These are phyloP conservation scores for Neospora caninum DNA, from an alignment of 169 alveolate genomes.

Conservation along the genomic window DNA sequence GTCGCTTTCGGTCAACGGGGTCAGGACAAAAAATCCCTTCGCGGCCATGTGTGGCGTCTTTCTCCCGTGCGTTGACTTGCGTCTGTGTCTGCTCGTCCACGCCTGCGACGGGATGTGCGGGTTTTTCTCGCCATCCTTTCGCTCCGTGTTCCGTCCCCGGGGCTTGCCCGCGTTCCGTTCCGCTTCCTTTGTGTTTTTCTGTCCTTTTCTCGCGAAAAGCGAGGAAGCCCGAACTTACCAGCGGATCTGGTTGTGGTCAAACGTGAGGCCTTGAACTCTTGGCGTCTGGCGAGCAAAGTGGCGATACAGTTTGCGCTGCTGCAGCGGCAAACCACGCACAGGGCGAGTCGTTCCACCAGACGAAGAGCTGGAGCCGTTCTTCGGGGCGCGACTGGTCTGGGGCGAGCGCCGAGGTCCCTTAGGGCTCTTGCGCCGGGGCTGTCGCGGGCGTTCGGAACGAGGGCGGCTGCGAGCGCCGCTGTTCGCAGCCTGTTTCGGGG, in stretches of 20 bases:
- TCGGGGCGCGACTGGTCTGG: background rate
- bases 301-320: slow-evolving; percentile 74
- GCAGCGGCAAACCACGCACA: slow-evolving; percentile 75
- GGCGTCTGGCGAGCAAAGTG: slow-evolving; percentile 74
- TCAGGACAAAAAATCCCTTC: too few species aligned
- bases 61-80: too few species aligned
- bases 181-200: too few species aligned
- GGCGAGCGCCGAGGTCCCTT: background rate
- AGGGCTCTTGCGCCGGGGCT: background rate
- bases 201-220: background rate
- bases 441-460: background rate
- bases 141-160: too few species aligned
- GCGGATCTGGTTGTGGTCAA: slow-evolving; percentile 80
- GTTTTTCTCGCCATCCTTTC: too few species aligned
- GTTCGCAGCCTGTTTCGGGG: background rate
- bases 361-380: background rate
- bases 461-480: background rate
- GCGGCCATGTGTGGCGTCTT: too few species aligned
- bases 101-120: too few species aligned
- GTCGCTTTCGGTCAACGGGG: too few species aligned
- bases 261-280: slow-evolving; percentile 78
- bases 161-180: too few species aligned
- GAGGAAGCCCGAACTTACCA: slow-evolving; percentile 49
- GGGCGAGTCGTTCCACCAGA: slow-evolving; percentile 5
- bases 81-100: too few species aligned